Evolutionary conservation across 176 grass and related monocot species (phyloP).

Genomic region (Hordeum marinum): DNA sequence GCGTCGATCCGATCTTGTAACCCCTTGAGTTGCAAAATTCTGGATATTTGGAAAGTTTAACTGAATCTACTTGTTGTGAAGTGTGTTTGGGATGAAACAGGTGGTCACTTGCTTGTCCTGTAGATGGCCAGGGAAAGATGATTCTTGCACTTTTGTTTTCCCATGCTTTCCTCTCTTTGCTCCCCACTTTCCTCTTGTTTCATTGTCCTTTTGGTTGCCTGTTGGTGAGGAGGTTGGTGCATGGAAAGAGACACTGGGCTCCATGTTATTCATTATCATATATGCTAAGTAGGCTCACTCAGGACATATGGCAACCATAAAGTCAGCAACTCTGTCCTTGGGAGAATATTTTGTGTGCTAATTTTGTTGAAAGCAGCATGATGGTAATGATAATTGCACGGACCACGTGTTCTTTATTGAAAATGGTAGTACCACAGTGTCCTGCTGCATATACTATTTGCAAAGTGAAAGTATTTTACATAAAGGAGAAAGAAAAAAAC

Average conservation of each 20-base stretch:
- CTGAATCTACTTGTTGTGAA: not conserved
- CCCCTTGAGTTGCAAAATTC: not conserved
- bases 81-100: not conserved
- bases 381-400: not conserved
- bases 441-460: not conserved
- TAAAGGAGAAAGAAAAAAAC: not conserved
- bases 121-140: conserved; percentile 11
- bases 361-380: conserved; percentile 4
- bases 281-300: conserved; percentile 26
- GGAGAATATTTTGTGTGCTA: conserved; percentile 4
- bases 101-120: conserved; percentile 11
- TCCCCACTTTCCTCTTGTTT: conserved; percentile 2
- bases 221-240: conserved; percentile 38
- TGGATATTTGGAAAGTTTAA: not conserved
- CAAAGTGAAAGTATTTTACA: not conserved
- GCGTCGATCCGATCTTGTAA: not conserved
- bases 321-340: conserved; percentile 25
- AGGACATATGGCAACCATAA: conserved; percentile 11
- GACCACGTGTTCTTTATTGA: not conserved
- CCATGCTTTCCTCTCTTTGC: conserved; percentile 18
- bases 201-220: conserved; percentile 32
- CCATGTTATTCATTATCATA: not conserved
- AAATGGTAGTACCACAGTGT: not conserved
- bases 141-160: conserved; percentile 14
- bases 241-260: conserved; percentile 37